phyloP scores from a whole-genome alignment of 331 rosid genomes.

The Malus hybrid region DNA sequence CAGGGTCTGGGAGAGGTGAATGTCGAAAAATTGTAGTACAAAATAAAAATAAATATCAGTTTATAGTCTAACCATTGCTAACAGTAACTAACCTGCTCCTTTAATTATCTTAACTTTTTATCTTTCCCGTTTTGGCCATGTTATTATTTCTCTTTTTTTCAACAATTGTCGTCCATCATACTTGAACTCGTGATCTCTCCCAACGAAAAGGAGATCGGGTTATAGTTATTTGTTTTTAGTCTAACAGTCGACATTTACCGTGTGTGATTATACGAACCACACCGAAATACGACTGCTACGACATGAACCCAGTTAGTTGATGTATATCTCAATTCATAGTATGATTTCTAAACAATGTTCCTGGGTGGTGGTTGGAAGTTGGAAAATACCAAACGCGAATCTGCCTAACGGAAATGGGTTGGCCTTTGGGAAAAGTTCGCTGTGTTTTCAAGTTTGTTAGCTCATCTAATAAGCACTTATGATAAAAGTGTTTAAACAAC shows the following conservation, averaged over 20 bases:
- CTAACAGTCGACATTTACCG: neutral
- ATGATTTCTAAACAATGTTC: neutral
- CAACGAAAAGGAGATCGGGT: neutral
- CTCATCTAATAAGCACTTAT: neutral
- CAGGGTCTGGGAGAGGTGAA: too few relatives aligned
- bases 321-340: neutral
- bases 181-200: neutral
- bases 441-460: slow-evolving; percentile 22
- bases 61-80: neutral
- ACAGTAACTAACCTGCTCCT: slow-evolving; percentile 3
- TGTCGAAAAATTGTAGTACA: neutral
- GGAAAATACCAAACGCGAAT: neutral
- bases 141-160: too few relatives aligned
- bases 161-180: neutral
- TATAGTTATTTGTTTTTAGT: neutral
- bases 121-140: neutral
- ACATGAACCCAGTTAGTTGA: neutral
- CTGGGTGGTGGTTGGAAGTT: neutral
- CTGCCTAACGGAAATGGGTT: slow-evolving; percentile 7
- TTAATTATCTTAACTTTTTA: neutral
- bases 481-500: neutral
- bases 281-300: neutral
- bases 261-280: neutral
- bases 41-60: neutral
- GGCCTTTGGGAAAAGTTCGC: slow-evolving; percentile 11